Base-by-base conservation (phyloP, 352 stramenopile species). In the Halophytophthora polymorphica region DNA sequence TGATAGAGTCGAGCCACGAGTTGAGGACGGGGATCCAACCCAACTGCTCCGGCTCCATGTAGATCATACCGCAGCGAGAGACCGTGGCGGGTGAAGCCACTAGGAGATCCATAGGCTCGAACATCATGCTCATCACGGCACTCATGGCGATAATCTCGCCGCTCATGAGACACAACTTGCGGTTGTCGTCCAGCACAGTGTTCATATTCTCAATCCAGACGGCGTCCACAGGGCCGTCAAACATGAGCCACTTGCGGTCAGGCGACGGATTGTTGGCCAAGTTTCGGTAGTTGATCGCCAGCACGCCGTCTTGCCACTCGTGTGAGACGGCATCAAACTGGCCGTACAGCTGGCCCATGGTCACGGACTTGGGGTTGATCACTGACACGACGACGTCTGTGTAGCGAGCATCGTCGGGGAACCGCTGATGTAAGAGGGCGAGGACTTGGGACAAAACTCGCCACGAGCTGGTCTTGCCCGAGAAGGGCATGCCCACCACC, bases 161-260 rank as follows among this genome's bases (percentile, higher is more conserved):
- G 42, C 79, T 96, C 81, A 96, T 97, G 29, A 98, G 67, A 41
- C 91, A 98, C 22, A 98, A 56, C 38, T 97, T 98, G 50, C 95
- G 95, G 64, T 98, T 98, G 58, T 98, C 91, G 48, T 98, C 91
- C 5, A 98, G 76, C 23, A 98, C 91, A 1, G 91, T 97, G 61
- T 98, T 98, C 91, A 98, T 97, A 61, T 97, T 97, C 70, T 97
- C 88, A 29, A 98, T 97, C 91, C 91, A 98, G 31, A 97, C 83
- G 1, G 87, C 90, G 56, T 98, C 91, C 1, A 97, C 91, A 0
- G 91, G 91, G 0, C 91, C 91, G 61, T 98, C 91, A 60, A 98
- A 97, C 66, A 97, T 69, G 6, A 98, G 64, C 93, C 93, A 98
- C 57, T 98, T 97, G 29, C 88, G 73, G 21, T 86, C 82, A 0